Percentiles rank a stretch among this genome's conserved stretches.
These are phyloP conservation scores for Leucocoprinus leucothites DNA, from an alignment of 768 basidiomycete species.

Conservation along the genomic window DNA sequence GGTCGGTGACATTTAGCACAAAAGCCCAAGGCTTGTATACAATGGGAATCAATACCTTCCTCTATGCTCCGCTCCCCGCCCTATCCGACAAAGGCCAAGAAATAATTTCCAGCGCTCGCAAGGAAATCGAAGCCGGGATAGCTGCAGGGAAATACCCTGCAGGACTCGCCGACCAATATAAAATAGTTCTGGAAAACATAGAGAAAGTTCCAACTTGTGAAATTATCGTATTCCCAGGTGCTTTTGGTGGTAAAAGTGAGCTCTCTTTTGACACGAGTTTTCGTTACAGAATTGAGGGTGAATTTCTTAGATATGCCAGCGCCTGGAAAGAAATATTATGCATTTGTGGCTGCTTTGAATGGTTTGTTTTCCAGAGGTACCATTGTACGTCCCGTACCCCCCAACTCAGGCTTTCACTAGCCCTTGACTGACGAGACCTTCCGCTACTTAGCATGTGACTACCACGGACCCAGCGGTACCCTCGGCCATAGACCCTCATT, in stretches of 20 bases:
- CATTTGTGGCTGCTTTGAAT: constrained; percentile 9
- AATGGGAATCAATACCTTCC: neutral
- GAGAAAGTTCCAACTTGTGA: constrained; percentile 24
- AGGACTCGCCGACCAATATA: constrained; percentile 37
- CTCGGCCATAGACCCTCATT: too few species aligned
- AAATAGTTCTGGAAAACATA: constrained; percentile 30
- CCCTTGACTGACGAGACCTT: too few species aligned
- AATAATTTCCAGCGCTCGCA: constrained; percentile 19
- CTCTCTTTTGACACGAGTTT: neutral
- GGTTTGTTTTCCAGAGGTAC: constrained; percentile 13
- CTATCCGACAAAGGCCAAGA: constrained; percentile 16
- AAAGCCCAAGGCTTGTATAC: neutral
- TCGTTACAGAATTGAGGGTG: too few species aligned
- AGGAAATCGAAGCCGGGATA: constrained; percentile 22
- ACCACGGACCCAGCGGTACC: neutral
- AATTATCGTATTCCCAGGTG: constrained; percentile 23
- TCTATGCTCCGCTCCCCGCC: constrained; percentile 21
- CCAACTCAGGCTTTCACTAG: too few species aligned
- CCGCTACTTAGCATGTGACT: too few species aligned
- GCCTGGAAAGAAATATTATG: constrained; percentile 11
- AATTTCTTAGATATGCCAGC: constrained; percentile 2
- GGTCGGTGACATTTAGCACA: too few species aligned
- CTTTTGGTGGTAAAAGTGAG: neutral
- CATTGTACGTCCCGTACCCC: constrained; percentile 7
- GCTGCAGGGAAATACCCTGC: constrained; percentile 23